Conservation (phyloP, 805 yeast genomes). For the Wickerhamomyces ciferrii region DNA sequence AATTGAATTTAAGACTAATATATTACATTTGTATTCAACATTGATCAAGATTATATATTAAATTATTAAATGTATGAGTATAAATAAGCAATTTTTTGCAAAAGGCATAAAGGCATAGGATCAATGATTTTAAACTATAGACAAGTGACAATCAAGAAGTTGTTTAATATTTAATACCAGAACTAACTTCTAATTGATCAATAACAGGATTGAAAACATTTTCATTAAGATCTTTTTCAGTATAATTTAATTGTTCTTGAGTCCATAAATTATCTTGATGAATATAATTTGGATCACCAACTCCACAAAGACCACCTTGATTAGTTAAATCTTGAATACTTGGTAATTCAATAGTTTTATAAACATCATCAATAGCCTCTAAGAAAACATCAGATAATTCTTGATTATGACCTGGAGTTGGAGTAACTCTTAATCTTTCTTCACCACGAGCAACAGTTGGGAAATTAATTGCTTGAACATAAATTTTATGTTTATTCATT, state of each 20-base stretch:
- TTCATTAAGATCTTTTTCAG: slow-evolving; percentile 57
- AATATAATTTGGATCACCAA: slow-evolving; percentile 51
- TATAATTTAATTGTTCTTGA: slow-evolving; percentile 63
- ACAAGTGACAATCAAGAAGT: neutral
- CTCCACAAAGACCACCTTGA: slow-evolving; percentile 88
- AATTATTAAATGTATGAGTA: no score
- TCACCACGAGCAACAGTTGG: slow-evolving; percentile 97
- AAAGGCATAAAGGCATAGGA: no score
- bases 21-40: no score
- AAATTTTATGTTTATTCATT: slow-evolving; percentile 77
- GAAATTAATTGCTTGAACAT: slow-evolving; percentile 97
- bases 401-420: slow-evolving; percentile 92
- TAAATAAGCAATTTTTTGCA: no score
- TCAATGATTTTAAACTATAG: neutral
- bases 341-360: slow-evolving; percentile 66
- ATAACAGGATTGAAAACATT: slow-evolving; percentile 63
- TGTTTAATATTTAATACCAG: slow-evolving; percentile 39
- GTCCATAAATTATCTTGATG: slow-evolving; percentile 80
- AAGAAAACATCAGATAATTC: slow-evolving; percentile 73
- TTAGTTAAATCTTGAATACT: slow-evolving; percentile 73
- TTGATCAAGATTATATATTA: no score
- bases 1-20: no score
- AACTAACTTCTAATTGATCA: slow-evolving; percentile 61
- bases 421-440: slow-evolving; percentile 96
- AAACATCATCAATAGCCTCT: slow-evolving; percentile 75